Evolutionary conservation across 2,329 filamentous ascomycete genomes (phyloP), one percentile per base, ranked within the genome.

Genomic region (Colletotrichum orbiculare): DNA sequence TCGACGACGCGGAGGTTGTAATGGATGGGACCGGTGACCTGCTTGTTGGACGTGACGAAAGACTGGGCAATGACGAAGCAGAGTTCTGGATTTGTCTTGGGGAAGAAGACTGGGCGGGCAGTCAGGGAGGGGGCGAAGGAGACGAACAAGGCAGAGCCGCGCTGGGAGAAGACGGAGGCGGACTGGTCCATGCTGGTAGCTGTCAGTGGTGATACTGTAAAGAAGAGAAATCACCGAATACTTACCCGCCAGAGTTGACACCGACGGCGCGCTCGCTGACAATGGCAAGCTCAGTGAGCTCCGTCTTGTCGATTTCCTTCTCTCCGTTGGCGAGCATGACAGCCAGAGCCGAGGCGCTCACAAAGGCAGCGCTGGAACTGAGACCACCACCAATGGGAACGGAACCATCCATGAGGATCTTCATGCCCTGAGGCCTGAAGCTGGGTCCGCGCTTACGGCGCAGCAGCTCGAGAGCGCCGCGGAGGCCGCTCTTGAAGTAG

Each of bases 1-100:
- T 99, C 96, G 42, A 97, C 96, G 1, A 99, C 96, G 35, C 96
- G 91, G 33, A 99, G 87, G 77, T 99, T 99, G 83, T 98, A 99
- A 83, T 95, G 93, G 68, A 96, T 90, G 0, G 95, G 95, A 0
- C 91, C 96, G 1, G 95, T 97, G 67, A 95, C 91, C 74, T 96
- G 92, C 81, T 99, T 99, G 83, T 98, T 94, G 6, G 95, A 92
- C 13, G 91, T 91, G 66, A 99, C 91, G 76, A 97, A 97, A 65
- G 92, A 96, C 76, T 99, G 96, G 8, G 94, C 95, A 69, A 97
- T 94, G 69, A 99, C 85, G 78, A 99, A 98, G 70, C 89, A 93
- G 59, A 97, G 85, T 70, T 96, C 93, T 2, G 94, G 92, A 49
- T 88, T 84, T 5, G 94, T 92, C 61, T 88, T 85, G 12, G 95